Percentiles rank a stretch among this genome's conserved stretches.
phyloP scores from a whole-genome alignment of 495 filamentous ascomycete species.

The Annulohypoxylon moriforme region DNA sequence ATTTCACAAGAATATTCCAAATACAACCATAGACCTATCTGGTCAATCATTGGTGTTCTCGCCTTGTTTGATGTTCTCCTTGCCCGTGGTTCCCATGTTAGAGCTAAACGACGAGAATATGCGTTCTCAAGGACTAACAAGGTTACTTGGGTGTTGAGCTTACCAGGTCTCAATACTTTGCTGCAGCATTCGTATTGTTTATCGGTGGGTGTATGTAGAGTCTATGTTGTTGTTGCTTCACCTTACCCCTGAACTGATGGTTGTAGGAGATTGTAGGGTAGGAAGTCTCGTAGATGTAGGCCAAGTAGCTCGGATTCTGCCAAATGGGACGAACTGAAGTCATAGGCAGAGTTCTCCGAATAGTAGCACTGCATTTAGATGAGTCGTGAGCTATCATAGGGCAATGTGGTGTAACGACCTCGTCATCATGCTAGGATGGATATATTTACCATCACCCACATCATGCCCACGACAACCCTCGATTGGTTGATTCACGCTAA shows the following conservation, averaged over 20 bases:
- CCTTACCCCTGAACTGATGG: not conserved
- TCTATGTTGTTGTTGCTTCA: not conserved
- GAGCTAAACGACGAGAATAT: slow-evolving; percentile 10
- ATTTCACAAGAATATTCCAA: slow-evolving; percentile 1
- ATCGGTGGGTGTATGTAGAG: not conserved
- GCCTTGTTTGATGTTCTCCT: not conserved
- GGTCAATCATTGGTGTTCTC: slow-evolving; percentile 9
- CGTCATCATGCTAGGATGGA: slow-evolving; percentile 5
- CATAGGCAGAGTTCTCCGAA: slow-evolving; percentile 1
- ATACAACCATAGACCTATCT: not conserved
- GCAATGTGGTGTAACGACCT: slow-evolving; percentile 21
- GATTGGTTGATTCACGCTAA: slow-evolving; percentile 19
- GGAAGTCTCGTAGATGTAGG: not conserved
- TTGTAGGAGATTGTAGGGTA: not conserved
- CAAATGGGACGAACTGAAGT: slow-evolving; percentile 4
- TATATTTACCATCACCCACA: slow-evolving; percentile 22
- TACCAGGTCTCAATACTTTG: not conserved
- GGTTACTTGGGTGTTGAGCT: not conserved
- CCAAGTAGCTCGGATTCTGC: slow-evolving; percentile 7
- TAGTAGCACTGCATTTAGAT: slow-evolving; percentile 8
- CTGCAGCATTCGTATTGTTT: not conserved
- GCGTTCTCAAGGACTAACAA: not conserved
- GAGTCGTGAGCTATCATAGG: slow-evolving; percentile 23
- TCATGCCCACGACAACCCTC: not conserved
- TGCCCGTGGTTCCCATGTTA: slow-evolving; percentile 6